These are phyloP conservation scores for Podaxis sp. DNA, from an alignment of 768 basidiomycete genomes.

Conservation along the genomic window DNA sequence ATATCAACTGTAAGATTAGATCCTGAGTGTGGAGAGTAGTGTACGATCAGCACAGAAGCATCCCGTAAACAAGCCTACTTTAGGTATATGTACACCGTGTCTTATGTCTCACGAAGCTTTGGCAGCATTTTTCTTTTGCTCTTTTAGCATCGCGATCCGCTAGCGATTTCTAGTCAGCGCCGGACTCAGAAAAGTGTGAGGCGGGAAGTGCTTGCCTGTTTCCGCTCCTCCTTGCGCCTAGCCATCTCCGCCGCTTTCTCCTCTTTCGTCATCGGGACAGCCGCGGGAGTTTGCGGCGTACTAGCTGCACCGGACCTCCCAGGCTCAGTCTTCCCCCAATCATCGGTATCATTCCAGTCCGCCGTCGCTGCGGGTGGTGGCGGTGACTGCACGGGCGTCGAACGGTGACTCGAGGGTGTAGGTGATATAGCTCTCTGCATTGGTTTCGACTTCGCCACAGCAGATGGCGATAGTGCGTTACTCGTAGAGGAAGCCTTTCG, in stretches of 20 bases:
- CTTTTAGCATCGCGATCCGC: constrained; percentile 80
- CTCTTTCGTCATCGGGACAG: constrained; percentile 71
- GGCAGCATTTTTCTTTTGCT: constrained; percentile 64
- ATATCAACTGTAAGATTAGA: not conserved
- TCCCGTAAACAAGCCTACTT: not conserved
- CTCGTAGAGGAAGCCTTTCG: not conserved
- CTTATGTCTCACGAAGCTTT: constrained; percentile 21
- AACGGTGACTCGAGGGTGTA: constrained; percentile 3
- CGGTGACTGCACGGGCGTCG: constrained; percentile 19
- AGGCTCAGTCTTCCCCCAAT: constrained; percentile 22
- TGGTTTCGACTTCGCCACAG: not conserved
- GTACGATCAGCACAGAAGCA: not conserved
- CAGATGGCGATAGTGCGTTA: not conserved
- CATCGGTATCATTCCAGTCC: constrained; percentile 24
- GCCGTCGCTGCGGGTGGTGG: constrained; percentile 18
- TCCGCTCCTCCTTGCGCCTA: constrained; percentile 86
- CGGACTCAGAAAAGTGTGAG: constrained; percentile 1
- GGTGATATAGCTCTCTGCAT: constrained; percentile 7
- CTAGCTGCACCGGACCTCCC: not conserved
- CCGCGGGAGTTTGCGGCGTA: constrained; percentile 20
- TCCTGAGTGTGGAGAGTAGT: not conserved
- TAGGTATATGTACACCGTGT: not conserved
- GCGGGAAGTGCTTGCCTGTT: constrained; percentile 52
- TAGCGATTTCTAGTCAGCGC: constrained; percentile 20
- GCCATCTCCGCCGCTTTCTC: constrained; percentile 95